A percentile compares a stretch with the other conserved stretches of the same genome.
phyloP scores from a whole-genome alignment of 805 yeast species.

The Saccharomycopsis fermentans region DNA sequence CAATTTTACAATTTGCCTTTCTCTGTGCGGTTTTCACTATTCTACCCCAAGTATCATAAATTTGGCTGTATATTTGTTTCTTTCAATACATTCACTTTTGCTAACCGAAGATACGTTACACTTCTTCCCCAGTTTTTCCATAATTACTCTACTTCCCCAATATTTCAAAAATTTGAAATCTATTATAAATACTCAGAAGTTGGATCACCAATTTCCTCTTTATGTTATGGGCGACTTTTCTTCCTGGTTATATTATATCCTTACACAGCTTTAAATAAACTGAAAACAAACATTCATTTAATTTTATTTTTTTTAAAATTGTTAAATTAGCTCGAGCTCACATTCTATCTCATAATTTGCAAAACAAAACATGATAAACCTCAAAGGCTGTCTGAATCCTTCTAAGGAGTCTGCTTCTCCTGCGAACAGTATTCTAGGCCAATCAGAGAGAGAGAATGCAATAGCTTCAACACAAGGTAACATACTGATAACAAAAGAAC shows the following conservation, averaged over 20 bases:
- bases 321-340: no score
- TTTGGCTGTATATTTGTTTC: neutral
- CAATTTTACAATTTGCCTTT: no score
- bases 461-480: neutral
- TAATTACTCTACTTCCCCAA: neutral
- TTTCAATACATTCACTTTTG: neutral
- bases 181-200: neutral
- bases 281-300: no score
- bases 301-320: no score
- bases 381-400: neutral
- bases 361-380: neutral
- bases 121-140: neutral
- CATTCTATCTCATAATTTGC: no score
- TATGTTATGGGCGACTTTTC: no score
- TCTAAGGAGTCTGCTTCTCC: neutral
- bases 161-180: neutral
- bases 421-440: neutral
- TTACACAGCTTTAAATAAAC: no score
- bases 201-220: no score
- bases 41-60: no score
- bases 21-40: no score
- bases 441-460: neutral
- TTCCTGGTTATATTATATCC: no score
- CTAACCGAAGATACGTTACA: no score
- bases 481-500: neutral